Evolutionary conservation across 805 yeast species (phyloP), one percentile per base, ranked within the genome.

Genomic region (Jamesozyma spencerorum): DNA sequence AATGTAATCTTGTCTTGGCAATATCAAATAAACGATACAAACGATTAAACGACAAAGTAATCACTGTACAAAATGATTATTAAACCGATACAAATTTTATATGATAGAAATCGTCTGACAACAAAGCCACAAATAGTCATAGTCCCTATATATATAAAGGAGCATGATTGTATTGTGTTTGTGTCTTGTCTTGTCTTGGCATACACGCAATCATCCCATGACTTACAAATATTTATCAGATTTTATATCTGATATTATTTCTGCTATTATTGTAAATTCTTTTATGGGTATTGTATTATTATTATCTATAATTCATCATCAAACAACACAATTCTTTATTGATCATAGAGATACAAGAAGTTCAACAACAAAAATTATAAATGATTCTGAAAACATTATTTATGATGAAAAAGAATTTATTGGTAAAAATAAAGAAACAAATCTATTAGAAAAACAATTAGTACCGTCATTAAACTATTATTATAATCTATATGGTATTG

Each of bases 401-500:
- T 39, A 40, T 32, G 43, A 40, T 20, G 37, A 40, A 13, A 33
- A 31, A 10, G 22, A 17, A 10, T 19, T 5, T 5, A 15, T 3
- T 7, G 6, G 26, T 10, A 19, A n/a, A 4, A 10, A 5, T 18
- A 37, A 37, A 22, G 33, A 33, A 29, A 32, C 27, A 7, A 50
- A 47, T 17, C 10, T n/a, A n/a, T 15, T 56, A 51, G 57, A 54
- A 36, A 18, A 43, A 33, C 57, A 50, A 41, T 60, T 77, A n/a
- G 63, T 64, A 10, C 70, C 77, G 17, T 79, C 80, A 41, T 62
- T 90, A 37, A 58, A 72, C 19, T 85, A 83, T 55, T 90, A 88
- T 55, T 80, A 82, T 13, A 63, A 66, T 31, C 68, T 79, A 24
- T 62, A 79, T 37, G 83, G 78, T 0, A 63, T 84, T 15, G 77